Evolutionary conservation across 352 stramenopile species (phyloP), one percentile per base, ranked within the genome.

Genomic region (Pythium oligandrum): DNA sequence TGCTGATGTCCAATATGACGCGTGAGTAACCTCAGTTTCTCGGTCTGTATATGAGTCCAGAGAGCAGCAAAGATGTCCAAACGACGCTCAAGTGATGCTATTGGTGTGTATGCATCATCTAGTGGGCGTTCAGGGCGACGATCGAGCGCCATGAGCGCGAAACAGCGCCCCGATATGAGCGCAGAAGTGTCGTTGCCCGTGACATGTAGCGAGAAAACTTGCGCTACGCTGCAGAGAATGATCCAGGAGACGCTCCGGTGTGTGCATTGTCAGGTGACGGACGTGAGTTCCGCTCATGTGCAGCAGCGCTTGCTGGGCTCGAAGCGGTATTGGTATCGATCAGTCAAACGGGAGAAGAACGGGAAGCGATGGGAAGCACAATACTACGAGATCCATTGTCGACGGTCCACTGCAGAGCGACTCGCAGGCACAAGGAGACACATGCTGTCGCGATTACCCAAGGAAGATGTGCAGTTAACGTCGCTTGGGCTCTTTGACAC

Each of bases 291-390:
- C n/a, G 66, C 68, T 2, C 63, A 71, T 36, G 45, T 93, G 36
- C 83, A 93, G 57, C 80, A 78, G 26, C 63, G 63, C 17, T 51
- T 91, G 4, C 51, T 91, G 0, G 83, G 83, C 6, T 61, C 73
- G 1, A 79, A 68, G 30, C 63, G 75, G 56, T 93, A 90, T 57
- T 91, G 83, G 79, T 83, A 73, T 42, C 63, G 71, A 1, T 76
- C 57, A 3, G 53, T 93, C 2, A 90, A 89, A 44, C 80, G 85
- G 54, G 78, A 90, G 40, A 81, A 82, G 36, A 60, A 46, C n/a
- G 63, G 61, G 32, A 80, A 78, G 51, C 70, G 67, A 31, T 92
- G 82, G 82, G 67, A 85, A 40, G 78, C 72, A 0, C 72, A 71
- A 51, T 53, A 76, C 30, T 90, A 79, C 50, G 62, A 88, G n/a